These are phyloP conservation scores for Podila clonocystis DNA, from an alignment of 192 early-diverging fungal genomes.

Conservation along the genomic window DNA sequence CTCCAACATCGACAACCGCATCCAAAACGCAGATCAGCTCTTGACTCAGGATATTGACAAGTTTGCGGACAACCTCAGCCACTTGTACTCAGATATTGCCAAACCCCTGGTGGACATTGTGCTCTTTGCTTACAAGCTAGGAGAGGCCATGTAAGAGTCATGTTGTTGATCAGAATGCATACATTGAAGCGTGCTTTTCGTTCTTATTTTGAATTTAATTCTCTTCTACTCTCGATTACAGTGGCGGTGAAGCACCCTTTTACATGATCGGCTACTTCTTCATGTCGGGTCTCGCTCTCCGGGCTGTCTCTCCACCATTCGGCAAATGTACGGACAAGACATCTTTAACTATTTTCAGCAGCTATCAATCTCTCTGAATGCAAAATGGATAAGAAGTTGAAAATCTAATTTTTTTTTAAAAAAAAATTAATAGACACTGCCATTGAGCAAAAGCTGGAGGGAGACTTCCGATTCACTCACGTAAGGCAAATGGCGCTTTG, in stretches of 20 bases:
- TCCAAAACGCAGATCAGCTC: constrained; percentile 79
- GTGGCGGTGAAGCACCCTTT: constrained; percentile 63
- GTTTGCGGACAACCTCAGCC: constrained; percentile 73
- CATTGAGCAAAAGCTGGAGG: constrained; percentile 79
- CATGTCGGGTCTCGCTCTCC: constrained; percentile 70
- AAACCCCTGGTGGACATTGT: constrained; percentile 80
- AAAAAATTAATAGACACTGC: constrained; percentile 73
- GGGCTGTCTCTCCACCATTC: constrained; percentile 82
- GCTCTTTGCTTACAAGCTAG: constrained; percentile 80
- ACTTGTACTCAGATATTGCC: constrained; percentile 79
- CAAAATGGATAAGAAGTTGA: too few species aligned
- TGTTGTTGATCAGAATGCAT: neutral
- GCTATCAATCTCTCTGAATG: too few species aligned
- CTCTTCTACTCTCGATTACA: constrained; percentile 1
- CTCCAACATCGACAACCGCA: constrained; percentile 81
- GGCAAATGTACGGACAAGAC: constrained; percentile 65
- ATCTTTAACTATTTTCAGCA: too few species aligned
- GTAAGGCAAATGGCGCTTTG: constrained; percentile 22
- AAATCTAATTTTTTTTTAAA: too few species aligned
- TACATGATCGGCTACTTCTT: constrained; percentile 70
- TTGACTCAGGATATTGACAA: constrained; percentile 78
- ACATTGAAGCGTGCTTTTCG: neutral
- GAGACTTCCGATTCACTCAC: constrained; percentile 85
- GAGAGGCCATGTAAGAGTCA: constrained; percentile 65
- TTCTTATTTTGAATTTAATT: neutral